Evolutionary conservation across 805 yeast genomes (phyloP).

Genomic region (Saturnispora silvae): DNA sequence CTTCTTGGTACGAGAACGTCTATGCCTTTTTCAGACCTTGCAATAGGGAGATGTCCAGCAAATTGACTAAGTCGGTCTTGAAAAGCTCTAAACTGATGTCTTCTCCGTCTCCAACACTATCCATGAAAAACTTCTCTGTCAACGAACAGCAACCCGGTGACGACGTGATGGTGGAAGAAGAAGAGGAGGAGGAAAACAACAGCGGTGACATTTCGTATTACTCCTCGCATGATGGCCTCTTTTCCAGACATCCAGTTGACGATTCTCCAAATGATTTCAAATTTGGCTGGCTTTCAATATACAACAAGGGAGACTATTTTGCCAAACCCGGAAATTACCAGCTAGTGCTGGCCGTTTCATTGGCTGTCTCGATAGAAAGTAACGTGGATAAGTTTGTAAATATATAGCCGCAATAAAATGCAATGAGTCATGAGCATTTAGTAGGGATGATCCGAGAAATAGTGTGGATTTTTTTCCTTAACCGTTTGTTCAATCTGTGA

Average conservation of each 20-base stretch:
- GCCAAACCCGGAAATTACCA: slow-evolving; percentile 47
- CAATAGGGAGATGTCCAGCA: slow-evolving; percentile 20
- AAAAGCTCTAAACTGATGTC: slow-evolving; percentile 9
- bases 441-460: no score
- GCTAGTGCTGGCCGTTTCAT: slow-evolving; percentile 38
- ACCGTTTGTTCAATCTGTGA: no score
- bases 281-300: slow-evolving; percentile 56
- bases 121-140: background rate
- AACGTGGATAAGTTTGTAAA: slow-evolving; percentile 19
- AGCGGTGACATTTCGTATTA: slow-evolving; percentile 20
- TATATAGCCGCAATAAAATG: background rate
- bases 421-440: no score
- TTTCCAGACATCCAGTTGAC: slow-evolving; percentile 39
- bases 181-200: slow-evolving; percentile 5
- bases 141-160: slow-evolving; percentile 11
- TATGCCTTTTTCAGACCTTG: slow-evolving; percentile 24
- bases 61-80: slow-evolving; percentile 20
- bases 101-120: background rate
- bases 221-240: slow-evolving; percentile 47
- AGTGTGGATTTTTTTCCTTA: no score
- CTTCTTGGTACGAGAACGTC: slow-evolving; percentile 21
- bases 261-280: slow-evolving; percentile 52
- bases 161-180: slow-evolving; percentile 9
- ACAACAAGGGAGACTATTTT: slow-evolving; percentile 32
- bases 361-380: slow-evolving; percentile 39